Base-by-base conservation (phyloP, 805 yeast genomes). In the Ogataea ganodermae region DNA sequence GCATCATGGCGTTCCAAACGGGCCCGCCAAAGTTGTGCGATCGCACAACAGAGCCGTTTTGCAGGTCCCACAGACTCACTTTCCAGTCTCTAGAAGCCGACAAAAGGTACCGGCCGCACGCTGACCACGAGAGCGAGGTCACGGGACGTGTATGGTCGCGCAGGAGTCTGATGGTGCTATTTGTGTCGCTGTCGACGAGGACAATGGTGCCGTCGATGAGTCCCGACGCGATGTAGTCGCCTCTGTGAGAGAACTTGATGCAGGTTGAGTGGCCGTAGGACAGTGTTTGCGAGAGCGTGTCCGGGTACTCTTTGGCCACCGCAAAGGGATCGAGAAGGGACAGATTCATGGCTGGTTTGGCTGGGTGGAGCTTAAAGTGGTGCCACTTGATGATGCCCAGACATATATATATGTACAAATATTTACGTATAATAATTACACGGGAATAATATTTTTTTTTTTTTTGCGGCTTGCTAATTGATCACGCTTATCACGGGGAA, bases 281-380 rank as follows among this genome's bases (percentile, higher is more conserved):
- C 10, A 89, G 68, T 0, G 91, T 82, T 50, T 82, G 82, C 1
- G 86, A 78, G n/a, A 89, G 76, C 1, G 84, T 77, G 51, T 91
- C 96, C 0, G 98, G 98, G 58, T 79, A 91, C 61, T 91, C 98
- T 60, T 89, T 89, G 17, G 96, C 84, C 18, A 92, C 90, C 1
- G 92, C 81, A 65, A 89, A 89, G 3, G 97, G 97, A 66, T 91
- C 98, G 53, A 88, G 79, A 20, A 92, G 74, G 8, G 94, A 75
- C 27, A 90, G 71, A 65, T 91, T 91, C 94, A 88, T 88, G 5
- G 33, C 35, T n/a, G 35, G 43, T 26, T 24, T 18, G 40, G 24
- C 13, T 20, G 21, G 18, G 18, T 23, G 21, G 26, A 27, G 14
- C 26, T 18, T 30, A 28, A 28, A 8, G 27, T 10, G 9, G n/a